Base-by-base conservation (phyloP, 108 stramenopile genomes). In the Nannochloropsis granulata region DNA sequence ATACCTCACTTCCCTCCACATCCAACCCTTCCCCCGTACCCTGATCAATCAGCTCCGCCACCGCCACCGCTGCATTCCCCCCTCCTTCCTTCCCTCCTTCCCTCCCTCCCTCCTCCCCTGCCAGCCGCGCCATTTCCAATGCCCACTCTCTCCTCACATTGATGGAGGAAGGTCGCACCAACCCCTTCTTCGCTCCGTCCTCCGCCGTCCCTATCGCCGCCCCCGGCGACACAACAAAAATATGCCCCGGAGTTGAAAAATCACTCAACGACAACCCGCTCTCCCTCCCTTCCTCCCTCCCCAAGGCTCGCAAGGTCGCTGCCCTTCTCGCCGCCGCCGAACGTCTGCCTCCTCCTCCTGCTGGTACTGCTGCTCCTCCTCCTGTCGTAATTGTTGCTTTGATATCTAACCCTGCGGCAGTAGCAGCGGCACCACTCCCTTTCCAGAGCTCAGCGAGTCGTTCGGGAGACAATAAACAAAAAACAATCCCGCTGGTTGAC, bases 271-370 rank as follows among this genome's bases (percentile, higher is more conserved):
- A 85, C 82, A 43, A 87, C 43, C 26, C 79, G 0, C 84, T n/a
- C 95, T 97, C 82, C 83, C 93, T 79, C 91, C 25, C 96, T 89
- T 82, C 96, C 95, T 11, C 44, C 82, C 23, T 94, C 94, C 84
- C 94, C 95, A 82, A 97, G 95, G 82, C 96, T 95, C 44, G 96
- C 96, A 16, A 95, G 92, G 78, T 94, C 93, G 81, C 94, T 94
- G 85, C 94, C 92, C 45, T 91, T 90, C 43, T 93, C 93, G 91
- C 96, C 95, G 8, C 94, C 94, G 78, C 92, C 93, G 23, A 97
- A 93, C 45, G 91, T 92, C 89, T 95, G 96, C 13, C 95, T 95
- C 43, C 94, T 96, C 92, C 89, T 96, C 95, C 1, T 95, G 95
- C 87, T 96, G 95, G 88, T 95, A 93, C 85, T 94, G 95, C 82